A percentile compares a stretch with the other conserved stretches of the same genome.
These are phyloP conservation scores for Neltuma alba DNA, from an alignment of 306 rosid genomes.

Conservation along the genomic window DNA sequence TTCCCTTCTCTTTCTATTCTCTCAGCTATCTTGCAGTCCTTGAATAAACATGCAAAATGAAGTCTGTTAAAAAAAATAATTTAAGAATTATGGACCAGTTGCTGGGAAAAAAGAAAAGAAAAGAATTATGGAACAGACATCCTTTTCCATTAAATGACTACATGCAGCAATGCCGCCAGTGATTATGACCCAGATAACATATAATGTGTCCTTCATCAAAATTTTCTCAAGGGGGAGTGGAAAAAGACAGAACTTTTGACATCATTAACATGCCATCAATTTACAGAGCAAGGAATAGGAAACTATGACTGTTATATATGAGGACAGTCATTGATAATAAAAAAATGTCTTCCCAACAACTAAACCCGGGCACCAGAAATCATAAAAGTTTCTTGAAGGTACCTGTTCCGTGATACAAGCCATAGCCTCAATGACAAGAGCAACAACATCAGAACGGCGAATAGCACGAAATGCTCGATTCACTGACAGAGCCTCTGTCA, in stretches of 20 bases:
- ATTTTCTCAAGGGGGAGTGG: neutral
- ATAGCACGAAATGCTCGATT: conserved; percentile 97
- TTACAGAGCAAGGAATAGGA: neutral
- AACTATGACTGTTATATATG: neutral
- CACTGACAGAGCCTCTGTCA: conserved; percentile 88
- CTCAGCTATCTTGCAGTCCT: conserved; percentile 96
- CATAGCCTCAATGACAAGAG: conserved; percentile 96
- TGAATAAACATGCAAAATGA: conserved; percentile 38
- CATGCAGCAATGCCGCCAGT: conserved; percentile 13
- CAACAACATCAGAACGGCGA: conserved; percentile 89
- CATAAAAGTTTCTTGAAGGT: conserved; percentile 5
- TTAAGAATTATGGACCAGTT: neutral
- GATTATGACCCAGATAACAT: conserved; percentile 16
- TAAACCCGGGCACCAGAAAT: neutral
- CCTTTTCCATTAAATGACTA: conserved; percentile 13
- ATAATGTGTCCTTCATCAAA: neutral
- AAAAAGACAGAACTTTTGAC: neutral
- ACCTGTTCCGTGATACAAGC: conserved; percentile 98
- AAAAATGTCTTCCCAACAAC: neutral
- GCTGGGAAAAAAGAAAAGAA: too few relatives aligned
- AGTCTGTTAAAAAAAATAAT: neutral
- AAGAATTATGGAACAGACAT: neutral
- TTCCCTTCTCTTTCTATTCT: conserved; percentile 93
- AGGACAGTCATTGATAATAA: neutral
- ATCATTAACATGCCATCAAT: neutral